phyloP scores from a whole-genome alignment of 1,284 basidiomycete species.

The Sanguinoderma infundibulare region DNA sequence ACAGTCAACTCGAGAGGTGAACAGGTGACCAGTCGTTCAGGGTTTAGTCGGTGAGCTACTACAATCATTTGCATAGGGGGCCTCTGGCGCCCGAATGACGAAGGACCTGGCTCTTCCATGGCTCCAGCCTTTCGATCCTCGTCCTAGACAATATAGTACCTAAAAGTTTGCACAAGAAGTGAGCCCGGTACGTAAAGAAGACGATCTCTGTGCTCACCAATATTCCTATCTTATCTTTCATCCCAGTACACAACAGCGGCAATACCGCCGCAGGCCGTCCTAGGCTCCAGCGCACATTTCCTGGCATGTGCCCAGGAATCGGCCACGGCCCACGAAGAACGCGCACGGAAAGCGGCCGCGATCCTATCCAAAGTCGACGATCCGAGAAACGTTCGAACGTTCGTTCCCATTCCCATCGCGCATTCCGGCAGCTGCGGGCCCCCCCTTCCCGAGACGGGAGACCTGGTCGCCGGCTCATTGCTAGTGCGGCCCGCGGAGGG shows the following conservation, averaged over 20 bases:
- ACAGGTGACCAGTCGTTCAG: background rate
- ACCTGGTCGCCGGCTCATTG: background rate
- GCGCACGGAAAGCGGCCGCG: background rate
- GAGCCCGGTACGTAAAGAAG: background rate
- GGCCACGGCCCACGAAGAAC: background rate
- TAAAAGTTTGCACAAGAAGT: background rate
- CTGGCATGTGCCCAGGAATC: constrained; percentile 1
- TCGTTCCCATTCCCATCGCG: background rate
- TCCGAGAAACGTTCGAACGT: constrained; percentile 26
- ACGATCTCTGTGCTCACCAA: background rate
- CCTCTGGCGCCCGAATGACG: constrained; percentile 3
- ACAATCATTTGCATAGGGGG: background rate
- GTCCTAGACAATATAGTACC: background rate
- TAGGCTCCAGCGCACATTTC: constrained; percentile 5
- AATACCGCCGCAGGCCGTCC: constrained; percentile 14
- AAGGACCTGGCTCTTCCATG: constrained; percentile 1
- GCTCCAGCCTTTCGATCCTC: background rate
- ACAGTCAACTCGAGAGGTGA: too few relatives aligned
- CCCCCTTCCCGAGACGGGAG: constrained; percentile 9
- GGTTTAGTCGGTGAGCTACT: too few relatives aligned
- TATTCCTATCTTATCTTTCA: constrained; percentile 9
- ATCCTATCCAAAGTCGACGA: constrained; percentile 14
- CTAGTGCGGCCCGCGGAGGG: background rate
- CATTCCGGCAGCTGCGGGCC: constrained; percentile 9
- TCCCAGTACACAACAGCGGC: background rate